Evolutionary conservation across 148 eudicot genomes (phyloP).

Genomic region (Silene uniflora): DNA sequence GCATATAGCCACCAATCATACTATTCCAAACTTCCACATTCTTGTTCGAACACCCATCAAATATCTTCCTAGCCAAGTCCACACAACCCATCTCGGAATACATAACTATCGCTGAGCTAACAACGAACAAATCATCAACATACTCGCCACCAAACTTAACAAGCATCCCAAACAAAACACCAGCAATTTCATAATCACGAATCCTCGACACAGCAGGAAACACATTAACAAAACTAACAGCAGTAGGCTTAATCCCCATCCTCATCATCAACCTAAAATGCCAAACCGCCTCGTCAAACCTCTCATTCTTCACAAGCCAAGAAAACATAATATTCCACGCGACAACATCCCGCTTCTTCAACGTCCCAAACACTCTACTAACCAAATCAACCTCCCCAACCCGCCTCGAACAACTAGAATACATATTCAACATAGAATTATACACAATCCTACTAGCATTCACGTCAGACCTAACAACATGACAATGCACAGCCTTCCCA

Average conservation of each 20-base stretch:
- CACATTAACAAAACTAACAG: constrained; percentile 79
- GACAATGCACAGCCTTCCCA: constrained; percentile 87
- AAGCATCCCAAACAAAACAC: constrained; percentile 64
- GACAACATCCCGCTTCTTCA: constrained; percentile 64
- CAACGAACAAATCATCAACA: constrained; percentile 52
- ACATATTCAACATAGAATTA: constrained; percentile 87
- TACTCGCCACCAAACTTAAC: constrained; percentile 54
- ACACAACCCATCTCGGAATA: constrained; percentile 66
- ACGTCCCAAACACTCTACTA: constrained; percentile 48
- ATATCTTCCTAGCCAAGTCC: constrained; percentile 53
- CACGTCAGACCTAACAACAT: constrained; percentile 48
- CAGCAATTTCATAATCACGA: constrained; percentile 37
- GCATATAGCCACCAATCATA: constrained; percentile 82
- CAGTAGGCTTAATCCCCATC: constrained; percentile 50
- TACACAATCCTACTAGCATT: constrained; percentile 69
- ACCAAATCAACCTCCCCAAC: constrained; percentile 43
- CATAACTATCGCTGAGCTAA: constrained; percentile 77
- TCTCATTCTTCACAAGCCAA: constrained; percentile 57
- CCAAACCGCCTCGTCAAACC: constrained; percentile 49
- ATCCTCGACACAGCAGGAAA: constrained; percentile 59
- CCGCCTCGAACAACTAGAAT: constrained; percentile 44
- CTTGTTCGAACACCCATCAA: constrained; percentile 56
- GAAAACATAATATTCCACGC: constrained; percentile 72
- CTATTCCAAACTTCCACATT: constrained; percentile 94
- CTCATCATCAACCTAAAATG: constrained; percentile 70